These are phyloP conservation scores for Scheffersomyces illinoinensis DNA, from an alignment of 1,139 yeast species.

Conservation along the genomic window DNA sequence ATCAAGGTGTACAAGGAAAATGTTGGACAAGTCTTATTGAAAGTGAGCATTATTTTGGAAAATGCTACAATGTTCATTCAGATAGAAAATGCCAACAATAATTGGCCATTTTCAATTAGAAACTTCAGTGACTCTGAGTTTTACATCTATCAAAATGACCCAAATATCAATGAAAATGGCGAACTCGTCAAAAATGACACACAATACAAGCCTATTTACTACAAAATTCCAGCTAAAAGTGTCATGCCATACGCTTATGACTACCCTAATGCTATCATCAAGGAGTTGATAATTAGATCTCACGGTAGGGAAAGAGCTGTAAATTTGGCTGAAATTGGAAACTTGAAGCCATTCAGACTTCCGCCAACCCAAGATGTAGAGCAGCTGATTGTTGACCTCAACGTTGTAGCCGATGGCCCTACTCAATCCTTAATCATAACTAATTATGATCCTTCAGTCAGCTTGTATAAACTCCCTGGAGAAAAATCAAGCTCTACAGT, in stretches of 20 bases:
- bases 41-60: constrained; percentile 74
- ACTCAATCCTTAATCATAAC: constrained; percentile 85
- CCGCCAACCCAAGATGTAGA: constrained; percentile 50
- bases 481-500: constrained; percentile 25
- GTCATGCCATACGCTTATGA: constrained; percentile 99
- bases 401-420: constrained; percentile 96
- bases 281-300: constrained; percentile 72
- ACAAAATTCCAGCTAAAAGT: constrained; percentile 82
- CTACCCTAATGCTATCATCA: constrained; percentile 85
- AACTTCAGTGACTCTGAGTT: constrained; percentile 87
- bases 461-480: constrained; percentile 65
- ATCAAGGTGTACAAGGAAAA: constrained; percentile 66
- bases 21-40: constrained; percentile 67
- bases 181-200: constrained; percentile 50
- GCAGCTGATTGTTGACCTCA: constrained; percentile 70
- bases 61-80: constrained; percentile 80
- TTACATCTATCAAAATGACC: constrained; percentile 82
- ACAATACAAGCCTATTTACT: constrained; percentile 71
- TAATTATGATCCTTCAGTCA: constrained; percentile 74
- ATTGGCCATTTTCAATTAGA: constrained; percentile 92
- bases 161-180: constrained; percentile 73
- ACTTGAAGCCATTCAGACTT: constrained; percentile 79
- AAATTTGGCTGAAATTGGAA: constrained; percentile 91
- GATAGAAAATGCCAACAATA: constrained; percentile 66
- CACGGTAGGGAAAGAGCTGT: constrained; percentile 77